Evolutionary conservation across 1,284 basidiomycete genomes (phyloP).

Genomic region (Tylopilus sp.): DNA sequence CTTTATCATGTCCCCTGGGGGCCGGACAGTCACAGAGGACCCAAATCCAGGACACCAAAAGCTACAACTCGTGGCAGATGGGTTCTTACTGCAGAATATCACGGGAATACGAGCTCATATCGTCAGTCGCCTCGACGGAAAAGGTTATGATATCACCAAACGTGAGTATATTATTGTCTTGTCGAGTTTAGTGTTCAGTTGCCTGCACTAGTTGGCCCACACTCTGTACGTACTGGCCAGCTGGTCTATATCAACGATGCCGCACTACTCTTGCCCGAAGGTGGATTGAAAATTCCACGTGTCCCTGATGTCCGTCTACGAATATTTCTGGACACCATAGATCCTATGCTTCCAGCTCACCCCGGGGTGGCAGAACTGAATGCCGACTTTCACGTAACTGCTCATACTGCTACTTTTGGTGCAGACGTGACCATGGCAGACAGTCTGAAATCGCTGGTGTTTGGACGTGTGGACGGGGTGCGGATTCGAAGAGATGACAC

Average conservation of each 20-base stretch:
- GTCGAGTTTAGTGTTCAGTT: conserved; percentile 9
- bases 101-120: conserved; percentile 76
- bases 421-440: conserved; percentile 49
- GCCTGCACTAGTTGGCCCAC: conserved; percentile 67
- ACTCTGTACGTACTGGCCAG: conserved; percentile 77
- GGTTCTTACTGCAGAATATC: conserved; percentile 74
- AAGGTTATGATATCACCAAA: conserved; percentile 81
- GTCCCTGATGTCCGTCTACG: conserved; percentile 54
- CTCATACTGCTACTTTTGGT: conserved; percentile 71
- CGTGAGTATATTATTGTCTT: conserved; percentile 47
- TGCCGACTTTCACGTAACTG: conserved; percentile 52
- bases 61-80: conserved; percentile 60
- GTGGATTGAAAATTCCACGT: conserved; percentile 32
- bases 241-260: conserved; percentile 79
- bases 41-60: conserved; percentile 66
- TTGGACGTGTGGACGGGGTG: conserved; percentile 51
- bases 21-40: conserved; percentile 62
- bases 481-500: conserved; percentile 47
- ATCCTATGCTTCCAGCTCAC: conserved; percentile 44
- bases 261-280: conserved; percentile 45
- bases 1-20: conserved; percentile 67
- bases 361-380: conserved; percentile 37
- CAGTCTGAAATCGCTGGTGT: conserved; percentile 36
- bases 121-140: conserved; percentile 76
- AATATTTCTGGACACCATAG: conserved; percentile 53